Conservation (phyloP, 768 basidiomycete genomes). For the Podaxis pistillaris region DNA sequence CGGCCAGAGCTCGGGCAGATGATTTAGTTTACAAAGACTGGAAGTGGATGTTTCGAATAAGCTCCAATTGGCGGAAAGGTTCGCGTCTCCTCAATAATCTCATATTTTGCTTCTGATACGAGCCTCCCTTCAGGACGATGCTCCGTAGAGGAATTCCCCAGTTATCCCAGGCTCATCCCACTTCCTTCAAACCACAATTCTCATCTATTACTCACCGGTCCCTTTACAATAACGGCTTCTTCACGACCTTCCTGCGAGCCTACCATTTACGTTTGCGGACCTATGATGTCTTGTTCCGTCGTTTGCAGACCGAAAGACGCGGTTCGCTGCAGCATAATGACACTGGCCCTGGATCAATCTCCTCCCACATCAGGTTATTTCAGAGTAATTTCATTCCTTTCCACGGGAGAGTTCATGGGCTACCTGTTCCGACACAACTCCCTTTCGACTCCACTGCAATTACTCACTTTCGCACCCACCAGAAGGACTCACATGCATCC, state of each 20-base stretch:
- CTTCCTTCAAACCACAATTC: constrained; percentile 18
- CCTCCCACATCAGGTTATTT: constrained; percentile 42
- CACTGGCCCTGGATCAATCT: constrained; percentile 76
- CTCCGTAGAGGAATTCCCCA: constrained; percentile 37
- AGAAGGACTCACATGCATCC: constrained; percentile 39
- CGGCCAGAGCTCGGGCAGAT: constrained; percentile 43
- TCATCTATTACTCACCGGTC: constrained; percentile 59
- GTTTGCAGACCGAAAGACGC: constrained; percentile 38
- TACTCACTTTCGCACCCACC: constrained; percentile 47
- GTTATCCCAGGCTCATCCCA: neutral
- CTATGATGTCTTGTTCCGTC: constrained; percentile 37
- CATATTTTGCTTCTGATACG: constrained; percentile 17
- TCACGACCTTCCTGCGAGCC: constrained; percentile 35
- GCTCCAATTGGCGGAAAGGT: constrained; percentile 82
- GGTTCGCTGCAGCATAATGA: constrained; percentile 46
- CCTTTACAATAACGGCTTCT: constrained; percentile 57
- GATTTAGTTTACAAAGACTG: constrained; percentile 49
- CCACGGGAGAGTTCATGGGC: constrained; percentile 65
- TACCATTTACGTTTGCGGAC: constrained; percentile 35
- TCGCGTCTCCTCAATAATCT: constrained; percentile 18
- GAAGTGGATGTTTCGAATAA: constrained; percentile 88
- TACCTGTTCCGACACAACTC: constrained; percentile 51
- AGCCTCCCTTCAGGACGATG: constrained; percentile 56
- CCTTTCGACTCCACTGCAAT: constrained; percentile 40
- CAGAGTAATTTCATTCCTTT: constrained; percentile 60